These are phyloP conservation scores for Thielaviopsis ethacetica DNA, from an alignment of 2,329 filamentous ascomycete genomes.

Conservation along the genomic window DNA sequence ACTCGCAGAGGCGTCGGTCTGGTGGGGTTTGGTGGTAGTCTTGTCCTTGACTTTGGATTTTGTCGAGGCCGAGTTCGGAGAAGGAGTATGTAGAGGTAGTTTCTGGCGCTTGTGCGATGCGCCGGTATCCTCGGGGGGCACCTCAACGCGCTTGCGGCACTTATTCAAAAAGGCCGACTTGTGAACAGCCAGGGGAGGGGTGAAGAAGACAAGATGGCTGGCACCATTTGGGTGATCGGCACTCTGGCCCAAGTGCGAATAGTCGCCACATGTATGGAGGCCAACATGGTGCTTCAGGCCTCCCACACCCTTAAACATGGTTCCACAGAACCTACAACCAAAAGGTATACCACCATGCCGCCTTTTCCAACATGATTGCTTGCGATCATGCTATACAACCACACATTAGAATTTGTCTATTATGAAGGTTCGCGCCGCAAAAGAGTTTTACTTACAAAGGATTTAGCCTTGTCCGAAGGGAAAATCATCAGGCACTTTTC, in stretches of 20 bases:
- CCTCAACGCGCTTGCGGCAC: neutral
- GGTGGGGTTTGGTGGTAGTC: neutral
- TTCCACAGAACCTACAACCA: constrained; percentile 24
- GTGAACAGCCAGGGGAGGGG: neutral
- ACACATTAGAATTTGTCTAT: constrained; percentile 11
- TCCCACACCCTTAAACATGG: constrained; percentile 23
- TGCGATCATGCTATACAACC: constrained; percentile 20
- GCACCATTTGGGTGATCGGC: neutral
- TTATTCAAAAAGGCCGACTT: neutral
- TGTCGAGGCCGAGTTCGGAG: neutral
- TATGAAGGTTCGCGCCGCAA: neutral
- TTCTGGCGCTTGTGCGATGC: neutral
- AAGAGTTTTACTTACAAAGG: constrained; percentile 10
- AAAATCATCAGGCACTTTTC: constrained; percentile 14
- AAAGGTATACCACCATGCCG: constrained; percentile 15
- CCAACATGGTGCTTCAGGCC: constrained; percentile 29
- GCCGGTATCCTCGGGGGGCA: neutral
- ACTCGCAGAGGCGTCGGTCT: no score
- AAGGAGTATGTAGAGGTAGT: neutral
- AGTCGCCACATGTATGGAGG: constrained; percentile 30
- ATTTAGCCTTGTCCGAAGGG: neutral
- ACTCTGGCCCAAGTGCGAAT: constrained; percentile 13
- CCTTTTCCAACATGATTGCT: constrained; percentile 19
- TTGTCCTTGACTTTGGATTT: neutral
- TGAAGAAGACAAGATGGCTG: neutral